Conservation (phyloP, 192 early-diverging fungal genomes). For the Backusella macrospora region DNA sequence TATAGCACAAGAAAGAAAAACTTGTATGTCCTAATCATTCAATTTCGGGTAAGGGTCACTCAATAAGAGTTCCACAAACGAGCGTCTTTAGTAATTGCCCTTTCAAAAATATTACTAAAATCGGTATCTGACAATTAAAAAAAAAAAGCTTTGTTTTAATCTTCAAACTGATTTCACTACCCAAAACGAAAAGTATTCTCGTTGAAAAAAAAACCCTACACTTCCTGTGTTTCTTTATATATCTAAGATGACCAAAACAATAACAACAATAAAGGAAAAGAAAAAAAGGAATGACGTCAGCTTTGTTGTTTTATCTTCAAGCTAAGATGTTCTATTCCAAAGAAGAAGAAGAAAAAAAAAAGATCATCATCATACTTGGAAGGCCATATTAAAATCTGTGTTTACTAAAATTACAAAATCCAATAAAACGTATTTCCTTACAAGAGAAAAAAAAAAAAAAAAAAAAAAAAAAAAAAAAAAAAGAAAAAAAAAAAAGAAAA, state of each 20-base stretch:
- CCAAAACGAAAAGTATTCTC: background rate
- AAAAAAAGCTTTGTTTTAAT: background rate
- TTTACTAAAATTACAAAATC: constrained; percentile 9
- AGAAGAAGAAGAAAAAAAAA: background rate
- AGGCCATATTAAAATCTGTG: constrained; percentile 7
- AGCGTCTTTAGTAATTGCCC: background rate
- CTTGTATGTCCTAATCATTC: background rate
- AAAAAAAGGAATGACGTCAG: background rate
- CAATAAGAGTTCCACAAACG: background rate
- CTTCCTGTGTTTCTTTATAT: background rate
- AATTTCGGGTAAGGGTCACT: background rate
- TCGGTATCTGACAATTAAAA: background rate
- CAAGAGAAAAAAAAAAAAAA: background rate
- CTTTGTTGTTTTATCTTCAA: background rate
- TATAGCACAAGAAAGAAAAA: constrained; percentile 1
- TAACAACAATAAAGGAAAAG: background rate
- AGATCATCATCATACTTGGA: background rate
- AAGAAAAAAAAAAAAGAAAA: background rate
- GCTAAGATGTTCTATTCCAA: background rate
- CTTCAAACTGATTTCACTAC: too few relatives aligned
- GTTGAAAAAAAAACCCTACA: background rate
- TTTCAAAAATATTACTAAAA: constrained; percentile 7
- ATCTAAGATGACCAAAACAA: background rate
- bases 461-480: background rate
- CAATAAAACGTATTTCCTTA: background rate